Conservation (phyloP, 2,329 filamentous ascomycete genomes). For the Cladosporium sphaerospermum region DNA sequence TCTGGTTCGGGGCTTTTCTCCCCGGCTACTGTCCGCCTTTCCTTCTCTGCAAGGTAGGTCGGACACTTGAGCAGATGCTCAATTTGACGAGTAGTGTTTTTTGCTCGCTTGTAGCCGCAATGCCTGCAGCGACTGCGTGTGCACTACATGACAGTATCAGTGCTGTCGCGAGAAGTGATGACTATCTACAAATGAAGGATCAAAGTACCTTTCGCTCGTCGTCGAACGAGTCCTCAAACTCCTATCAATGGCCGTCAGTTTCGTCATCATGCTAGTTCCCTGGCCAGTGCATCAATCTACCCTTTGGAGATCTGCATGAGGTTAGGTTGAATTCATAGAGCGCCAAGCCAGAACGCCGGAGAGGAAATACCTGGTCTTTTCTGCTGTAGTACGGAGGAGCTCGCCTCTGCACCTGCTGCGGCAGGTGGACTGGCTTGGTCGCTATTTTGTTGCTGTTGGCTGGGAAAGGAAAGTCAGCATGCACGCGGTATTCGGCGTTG, state of each 20-base stretch:
- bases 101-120: conserved; percentile 45
- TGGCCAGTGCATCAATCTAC: not conserved
- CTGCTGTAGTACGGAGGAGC: too few species aligned
- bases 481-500: too few species aligned
- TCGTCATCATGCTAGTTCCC: not conserved
- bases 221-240: conserved; percentile 1
- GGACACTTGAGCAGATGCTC: conserved; percentile 44
- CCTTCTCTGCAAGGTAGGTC: conserved; percentile 40
- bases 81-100: conserved; percentile 47
- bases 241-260: not conserved
- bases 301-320: not conserved
- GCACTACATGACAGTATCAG: too few species aligned
- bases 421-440: too few species aligned
- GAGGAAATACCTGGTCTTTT: not conserved
- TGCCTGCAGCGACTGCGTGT: too few species aligned
- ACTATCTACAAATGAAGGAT: too few species aligned
- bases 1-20: conserved; percentile 19
- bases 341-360: not conserved
- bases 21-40: conserved; percentile 28
- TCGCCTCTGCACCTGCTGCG: too few species aligned
- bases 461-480: too few species aligned
- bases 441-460: too few species aligned
- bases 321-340: not conserved
- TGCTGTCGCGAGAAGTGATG: too few species aligned
- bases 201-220: not conserved